These are phyloP conservation scores for Wickerhamomyces bovis DNA, from an alignment of 805 yeast genomes.

Conservation along the genomic window DNA sequence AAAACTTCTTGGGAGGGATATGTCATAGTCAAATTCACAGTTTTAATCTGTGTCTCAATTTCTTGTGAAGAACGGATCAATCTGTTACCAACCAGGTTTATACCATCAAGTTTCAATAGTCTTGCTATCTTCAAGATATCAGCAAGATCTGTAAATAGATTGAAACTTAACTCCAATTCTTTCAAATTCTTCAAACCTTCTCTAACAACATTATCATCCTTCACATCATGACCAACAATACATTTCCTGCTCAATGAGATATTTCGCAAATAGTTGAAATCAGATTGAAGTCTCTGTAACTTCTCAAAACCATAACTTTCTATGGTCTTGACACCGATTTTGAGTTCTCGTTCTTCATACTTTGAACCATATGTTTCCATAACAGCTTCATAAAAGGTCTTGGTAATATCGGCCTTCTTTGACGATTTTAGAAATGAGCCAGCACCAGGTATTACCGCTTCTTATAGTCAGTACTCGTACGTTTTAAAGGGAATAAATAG, in stretches of 20 bases:
- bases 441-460: slow-evolving; percentile 24
- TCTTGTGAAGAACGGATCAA: slow-evolving; percentile 18
- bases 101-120: slow-evolving; percentile 29
- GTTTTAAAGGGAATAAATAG: slow-evolving; percentile 14
- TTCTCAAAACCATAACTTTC: slow-evolving; percentile 64
- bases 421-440: slow-evolving; percentile 60
- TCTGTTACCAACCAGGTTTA: slow-evolving; percentile 53
- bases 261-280: slow-evolving; percentile 38
- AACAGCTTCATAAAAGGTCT: slow-evolving; percentile 45
- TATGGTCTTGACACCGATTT: slow-evolving; percentile 51
- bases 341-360: slow-evolving; percentile 27
- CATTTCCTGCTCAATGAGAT: slow-evolving; percentile 44
- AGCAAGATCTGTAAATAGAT: slow-evolving; percentile 41
- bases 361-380: slow-evolving; percentile 38
- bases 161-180: slow-evolving; percentile 54
- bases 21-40: slow-evolving; percentile 23
- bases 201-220: slow-evolving; percentile 3
- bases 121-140: slow-evolving; percentile 33
- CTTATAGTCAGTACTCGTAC: slow-evolving; percentile 5
- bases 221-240: slow-evolving; percentile 22
- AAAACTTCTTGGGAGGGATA: slow-evolving; percentile 6
- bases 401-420: slow-evolving; percentile 28
- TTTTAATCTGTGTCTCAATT: not conserved
- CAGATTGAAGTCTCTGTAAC: slow-evolving; percentile 40
- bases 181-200: slow-evolving; percentile 28